Conservation (phyloP, 2,329 filamentous ascomycete genomes). For the Ceratocystis alfenasii region DNA sequence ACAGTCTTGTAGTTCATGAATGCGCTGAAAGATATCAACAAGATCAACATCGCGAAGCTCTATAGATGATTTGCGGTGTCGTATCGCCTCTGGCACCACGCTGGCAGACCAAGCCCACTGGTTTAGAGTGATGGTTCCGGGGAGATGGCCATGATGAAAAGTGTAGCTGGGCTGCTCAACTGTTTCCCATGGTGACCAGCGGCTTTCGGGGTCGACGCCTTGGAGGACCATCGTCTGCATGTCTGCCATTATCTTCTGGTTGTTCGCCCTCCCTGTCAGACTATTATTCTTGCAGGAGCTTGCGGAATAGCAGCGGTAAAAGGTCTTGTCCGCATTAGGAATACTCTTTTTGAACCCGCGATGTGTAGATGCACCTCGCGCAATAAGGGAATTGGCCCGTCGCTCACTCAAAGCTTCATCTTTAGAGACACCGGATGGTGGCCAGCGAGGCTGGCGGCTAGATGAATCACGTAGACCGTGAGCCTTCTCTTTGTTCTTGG, state of each 20-base stretch:
- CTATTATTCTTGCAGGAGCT: constrained; percentile 21
- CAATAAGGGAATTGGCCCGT: constrained; percentile 46
- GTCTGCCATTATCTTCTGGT: constrained; percentile 38
- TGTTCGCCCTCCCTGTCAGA: constrained; percentile 20
- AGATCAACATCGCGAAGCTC: constrained; percentile 51
- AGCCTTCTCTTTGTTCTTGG: constrained; percentile 19
- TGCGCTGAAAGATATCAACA: constrained; percentile 44
- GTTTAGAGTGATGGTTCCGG: constrained; percentile 61
- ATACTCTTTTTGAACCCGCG: constrained; percentile 43
- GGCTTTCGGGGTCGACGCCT: constrained; percentile 27
- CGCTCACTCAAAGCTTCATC: constrained; percentile 41
- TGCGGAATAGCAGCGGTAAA: constrained; percentile 42
- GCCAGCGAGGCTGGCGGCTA: constrained; percentile 34
- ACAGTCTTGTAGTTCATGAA: constrained; percentile 45
- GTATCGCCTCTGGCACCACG: constrained; percentile 42
- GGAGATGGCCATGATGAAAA: constrained; percentile 52
- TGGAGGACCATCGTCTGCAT: constrained; percentile 44
- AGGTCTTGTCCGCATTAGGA: constrained; percentile 43
- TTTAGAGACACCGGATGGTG: constrained; percentile 39
- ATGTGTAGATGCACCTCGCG: constrained; percentile 45
- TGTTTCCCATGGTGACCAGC: constrained; percentile 52
- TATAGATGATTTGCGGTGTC: constrained; percentile 46
- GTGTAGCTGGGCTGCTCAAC: constrained; percentile 63
- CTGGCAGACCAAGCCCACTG: constrained; percentile 53
- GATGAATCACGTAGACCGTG: constrained; percentile 17